phyloP scores from a whole-genome alignment of 257 asterid genomes.

The Forsythia viridissima region DNA sequence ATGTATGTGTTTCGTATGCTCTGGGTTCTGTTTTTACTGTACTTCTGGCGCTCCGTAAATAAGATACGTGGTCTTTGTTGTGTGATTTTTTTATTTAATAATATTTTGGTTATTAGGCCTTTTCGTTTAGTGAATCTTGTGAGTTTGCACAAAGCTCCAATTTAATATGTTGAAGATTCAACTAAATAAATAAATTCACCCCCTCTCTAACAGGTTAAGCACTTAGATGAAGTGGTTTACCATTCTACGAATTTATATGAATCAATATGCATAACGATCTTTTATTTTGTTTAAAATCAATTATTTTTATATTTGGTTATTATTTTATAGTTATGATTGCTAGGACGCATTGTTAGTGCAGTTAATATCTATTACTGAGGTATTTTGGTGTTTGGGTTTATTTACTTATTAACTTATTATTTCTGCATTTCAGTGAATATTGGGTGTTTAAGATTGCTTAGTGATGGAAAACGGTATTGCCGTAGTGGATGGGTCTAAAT shows the following conservation, averaged over 20 bases:
- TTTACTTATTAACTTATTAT: not conserved
- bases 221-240: not conserved
- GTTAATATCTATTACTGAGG: not conserved
- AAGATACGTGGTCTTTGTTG: too few relatives aligned
- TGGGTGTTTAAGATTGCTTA: slow-evolving; percentile 38
- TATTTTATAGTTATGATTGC: not conserved
- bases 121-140: slow-evolving; percentile 2
- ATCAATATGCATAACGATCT: not conserved
- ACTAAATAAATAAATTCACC: not conserved
- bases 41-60: too few relatives aligned
- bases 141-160: slow-evolving; percentile 5
- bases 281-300: not conserved
- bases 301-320: not conserved
- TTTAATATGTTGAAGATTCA: too few relatives aligned
- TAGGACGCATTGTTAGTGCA: not conserved
- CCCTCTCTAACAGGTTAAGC: not conserved
- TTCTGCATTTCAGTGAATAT: slow-evolving; percentile 31
- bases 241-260: not conserved
- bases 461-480: slow-evolving; percentile 68
- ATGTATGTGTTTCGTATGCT: slow-evolving; percentile 3
- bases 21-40: slow-evolving; percentile 5
- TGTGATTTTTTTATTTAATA: not conserved
- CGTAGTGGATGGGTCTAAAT: slow-evolving; percentile 38
- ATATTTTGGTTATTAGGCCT: not conserved
- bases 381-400: not conserved